Percentiles rank a stretch among this genome's conserved stretches.
Conservation (phyloP, 768 basidiomycete genomes). For the Suillus variegatus region DNA sequence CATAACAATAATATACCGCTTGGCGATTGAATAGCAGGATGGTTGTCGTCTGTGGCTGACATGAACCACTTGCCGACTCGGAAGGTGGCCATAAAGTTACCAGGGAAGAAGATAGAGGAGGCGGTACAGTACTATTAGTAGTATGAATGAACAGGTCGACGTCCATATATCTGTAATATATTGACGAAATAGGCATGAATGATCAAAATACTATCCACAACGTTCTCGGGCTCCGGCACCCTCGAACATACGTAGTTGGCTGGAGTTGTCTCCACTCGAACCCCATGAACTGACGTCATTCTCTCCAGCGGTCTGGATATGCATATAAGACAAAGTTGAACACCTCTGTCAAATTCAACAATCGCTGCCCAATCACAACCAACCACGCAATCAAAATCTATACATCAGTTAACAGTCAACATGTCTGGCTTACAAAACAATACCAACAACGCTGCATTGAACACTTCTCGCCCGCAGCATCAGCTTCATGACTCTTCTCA, state of each 20-base stretch:
- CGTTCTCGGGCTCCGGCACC: too few species aligned
- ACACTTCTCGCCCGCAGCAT: conserved; percentile 34
- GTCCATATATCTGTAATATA: neutral
- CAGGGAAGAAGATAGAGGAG: neutral
- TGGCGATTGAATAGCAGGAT: too few species aligned
- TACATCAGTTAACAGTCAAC: neutral
- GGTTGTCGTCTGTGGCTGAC: too few species aligned
- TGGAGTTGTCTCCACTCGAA: neutral
- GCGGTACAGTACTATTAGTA: neutral
- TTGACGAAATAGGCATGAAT: too few species aligned
- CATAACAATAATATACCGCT: too few species aligned
- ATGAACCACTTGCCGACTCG: too few species aligned
- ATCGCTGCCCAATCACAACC: neutral
- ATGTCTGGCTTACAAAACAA: conserved; percentile 13
- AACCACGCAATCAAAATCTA: neutral
- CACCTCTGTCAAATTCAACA: neutral
- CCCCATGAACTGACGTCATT: neutral
- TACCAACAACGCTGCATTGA: conserved; percentile 9
- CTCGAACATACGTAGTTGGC: neutral
- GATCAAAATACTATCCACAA: too few species aligned
- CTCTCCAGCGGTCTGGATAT: neutral
- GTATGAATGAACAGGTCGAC: neutral
- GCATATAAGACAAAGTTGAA: neutral
- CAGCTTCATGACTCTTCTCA: conserved; percentile 51
- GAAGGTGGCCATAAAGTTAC: neutral